A percentile compares a stretch with the other conserved stretches of the same genome.
Evolutionary conservation across 139 green algal genomes (phyloP).

Genomic region (Marvania coccoides): DNA sequence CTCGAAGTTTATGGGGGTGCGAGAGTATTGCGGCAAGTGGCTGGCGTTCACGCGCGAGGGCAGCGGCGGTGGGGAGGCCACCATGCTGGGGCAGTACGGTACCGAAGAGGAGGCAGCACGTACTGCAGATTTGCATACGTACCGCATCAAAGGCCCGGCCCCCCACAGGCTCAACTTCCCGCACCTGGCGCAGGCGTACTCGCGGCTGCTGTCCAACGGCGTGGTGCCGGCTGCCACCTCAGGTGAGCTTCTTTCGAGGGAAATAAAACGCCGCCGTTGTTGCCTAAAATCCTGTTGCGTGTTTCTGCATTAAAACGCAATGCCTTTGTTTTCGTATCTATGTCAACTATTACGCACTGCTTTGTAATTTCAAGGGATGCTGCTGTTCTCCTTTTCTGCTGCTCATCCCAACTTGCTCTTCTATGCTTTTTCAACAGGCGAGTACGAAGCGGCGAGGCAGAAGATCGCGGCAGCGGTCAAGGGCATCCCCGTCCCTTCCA

Average conservation of each 20-base stretch:
- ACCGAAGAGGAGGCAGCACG: slow-evolving; percentile 9
- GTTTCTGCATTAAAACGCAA: too few species aligned
- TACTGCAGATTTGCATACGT: neutral
- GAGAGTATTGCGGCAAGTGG: too few species aligned
- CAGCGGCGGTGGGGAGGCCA: neutral
- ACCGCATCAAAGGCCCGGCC: neutral
- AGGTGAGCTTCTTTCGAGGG: too few species aligned
- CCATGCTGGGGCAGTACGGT: slow-evolving; percentile 10
- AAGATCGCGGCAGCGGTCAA: neutral
- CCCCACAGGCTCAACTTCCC: slow-evolving; percentile 21
- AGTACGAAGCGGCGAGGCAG: neutral
- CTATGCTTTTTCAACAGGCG: too few species aligned
- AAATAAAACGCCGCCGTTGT: too few species aligned
- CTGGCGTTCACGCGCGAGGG: neutral
- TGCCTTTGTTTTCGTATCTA: too few species aligned
- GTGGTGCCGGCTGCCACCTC: neutral
- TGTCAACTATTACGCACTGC: too few species aligned
- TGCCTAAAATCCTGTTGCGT: too few species aligned
- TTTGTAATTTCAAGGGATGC: too few species aligned
- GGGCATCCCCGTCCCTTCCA: neutral
- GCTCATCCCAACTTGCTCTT: too few species aligned
- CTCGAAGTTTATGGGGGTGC: too few species aligned
- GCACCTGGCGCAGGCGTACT: slow-evolving; percentile 6
- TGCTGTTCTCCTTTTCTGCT: too few species aligned
- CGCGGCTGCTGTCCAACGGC: slow-evolving; percentile 1